Conservation (phyloP, 805 yeast species). For the Barnettozyma californica region DNA sequence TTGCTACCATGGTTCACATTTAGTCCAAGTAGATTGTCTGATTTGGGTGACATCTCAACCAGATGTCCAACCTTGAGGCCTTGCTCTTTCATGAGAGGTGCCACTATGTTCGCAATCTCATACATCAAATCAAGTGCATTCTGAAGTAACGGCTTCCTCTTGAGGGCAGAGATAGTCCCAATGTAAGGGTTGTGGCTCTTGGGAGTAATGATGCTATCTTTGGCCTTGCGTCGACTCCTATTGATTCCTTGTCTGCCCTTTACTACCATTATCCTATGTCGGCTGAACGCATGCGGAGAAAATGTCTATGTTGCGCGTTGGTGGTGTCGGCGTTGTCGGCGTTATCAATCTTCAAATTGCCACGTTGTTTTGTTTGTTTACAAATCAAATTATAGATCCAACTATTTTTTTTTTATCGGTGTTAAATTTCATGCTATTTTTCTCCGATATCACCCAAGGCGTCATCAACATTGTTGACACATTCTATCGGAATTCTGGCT, state of each 20-base stretch:
- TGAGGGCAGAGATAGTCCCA: conserved; percentile 37
- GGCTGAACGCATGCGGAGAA: background rate
- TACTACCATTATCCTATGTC: conserved; percentile 14
- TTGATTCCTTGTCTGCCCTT: conserved; percentile 10
- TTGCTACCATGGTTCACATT: conserved; percentile 77
- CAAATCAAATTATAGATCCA: no score
- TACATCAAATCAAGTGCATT: conserved; percentile 57
- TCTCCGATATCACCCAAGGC: background rate
- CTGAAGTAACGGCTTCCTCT: conserved; percentile 41
- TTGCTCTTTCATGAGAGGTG: conserved; percentile 71
- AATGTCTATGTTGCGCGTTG: background rate
- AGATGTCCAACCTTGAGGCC: conserved; percentile 60
- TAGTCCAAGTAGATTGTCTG: conserved; percentile 62
- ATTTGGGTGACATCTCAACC: conserved; percentile 78
- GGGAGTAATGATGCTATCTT: conserved; percentile 13
- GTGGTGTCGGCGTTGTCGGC: background rate
- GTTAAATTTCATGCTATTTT: background rate
- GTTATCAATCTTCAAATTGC: background rate
- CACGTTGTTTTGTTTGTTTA: background rate
- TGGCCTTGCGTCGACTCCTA: background rate
- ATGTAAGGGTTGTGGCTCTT: conserved; percentile 27
- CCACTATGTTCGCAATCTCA: conserved; percentile 61
- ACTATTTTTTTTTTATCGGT: background rate
- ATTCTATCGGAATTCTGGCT: no score
- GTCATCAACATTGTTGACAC: background rate